Percentiles rank a stretch among this genome's conserved stretches.
Conservation (phyloP, 306 rosid species). For the Quercus mongolica region DNA sequence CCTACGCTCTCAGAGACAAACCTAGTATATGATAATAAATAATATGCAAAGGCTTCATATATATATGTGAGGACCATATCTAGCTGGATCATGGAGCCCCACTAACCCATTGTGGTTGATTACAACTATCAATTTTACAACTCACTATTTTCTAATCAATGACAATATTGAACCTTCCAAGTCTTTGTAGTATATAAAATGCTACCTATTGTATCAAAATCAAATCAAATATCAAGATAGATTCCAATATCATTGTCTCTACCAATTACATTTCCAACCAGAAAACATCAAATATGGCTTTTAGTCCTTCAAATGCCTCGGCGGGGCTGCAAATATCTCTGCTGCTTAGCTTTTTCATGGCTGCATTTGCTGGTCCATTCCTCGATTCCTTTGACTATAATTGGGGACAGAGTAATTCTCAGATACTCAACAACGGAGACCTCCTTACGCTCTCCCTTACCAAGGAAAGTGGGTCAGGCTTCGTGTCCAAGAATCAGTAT, state of each 20-base stretch:
- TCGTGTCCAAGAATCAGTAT: slow-evolving; percentile 33
- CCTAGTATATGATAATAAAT: neutral
- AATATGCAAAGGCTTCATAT: neutral
- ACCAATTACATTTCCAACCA: neutral
- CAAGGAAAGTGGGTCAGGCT: slow-evolving; percentile 34
- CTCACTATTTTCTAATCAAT: neutral
- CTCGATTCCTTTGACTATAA: slow-evolving; percentile 19
- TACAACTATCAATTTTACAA: neutral
- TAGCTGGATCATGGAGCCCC: neutral
- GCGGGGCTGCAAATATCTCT: slow-evolving; percentile 3
- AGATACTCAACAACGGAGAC: slow-evolving; percentile 27
- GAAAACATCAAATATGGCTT: neutral
- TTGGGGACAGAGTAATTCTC: slow-evolving; percentile 28
- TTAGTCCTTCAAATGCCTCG: neutral
- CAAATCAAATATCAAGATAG: neutral
- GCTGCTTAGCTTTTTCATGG: slow-evolving; percentile 1
- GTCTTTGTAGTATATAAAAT: neutral
- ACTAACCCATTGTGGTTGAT: neutral
- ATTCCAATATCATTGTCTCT: neutral
- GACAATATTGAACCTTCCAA: neutral
- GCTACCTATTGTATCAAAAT: neutral
- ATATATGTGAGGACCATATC: neutral
- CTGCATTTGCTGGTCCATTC: slow-evolving; percentile 21
- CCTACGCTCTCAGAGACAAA: no score
- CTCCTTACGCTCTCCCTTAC: slow-evolving; percentile 32